Evolutionary conservation across 805 yeast species (phyloP), one percentile per base, ranked within the genome.

Genomic region (Schwanniomyces polymorphus): DNA sequence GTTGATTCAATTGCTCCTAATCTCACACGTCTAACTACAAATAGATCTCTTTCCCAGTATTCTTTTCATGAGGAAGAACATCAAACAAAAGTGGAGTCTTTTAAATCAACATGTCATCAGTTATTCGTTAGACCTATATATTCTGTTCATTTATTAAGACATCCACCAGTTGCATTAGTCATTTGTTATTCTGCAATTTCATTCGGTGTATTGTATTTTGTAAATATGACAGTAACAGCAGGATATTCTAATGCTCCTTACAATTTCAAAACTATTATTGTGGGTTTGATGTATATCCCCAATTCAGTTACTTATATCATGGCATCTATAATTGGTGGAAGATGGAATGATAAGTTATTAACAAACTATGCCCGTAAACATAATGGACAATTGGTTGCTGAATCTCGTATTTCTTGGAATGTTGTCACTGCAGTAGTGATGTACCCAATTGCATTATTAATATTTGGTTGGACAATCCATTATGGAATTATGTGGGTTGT

Each of bases 401-500:
- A 89, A 60, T 82, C 91, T 0, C 74, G 97, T 53, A 73, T 90
- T 7, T 86, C 91, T 1, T 82, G 84, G 72, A 88, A 89, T 60
- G 78, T 88, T 18, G 79, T 83, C 18, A 56, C 78, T 11, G 92
- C 95, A 0, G 84, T 86, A 4, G 60, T 76, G 0, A 55, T 83
- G 2, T 80, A 79, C 46, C 90, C 91, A 0, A 74, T 81, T 0
- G 78, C 94, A 0, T 70, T 88, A 47, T 61, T 90, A 23, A 81
- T 88, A 14, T 85, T 84, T 52, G 97, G 97, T 1, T 89, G 97
- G 97, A 79, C 91, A 44, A 74, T 88, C 17, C 79, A 85, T 44
- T 76, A 74, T 50, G 76, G 82, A 14, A 73, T 78, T 37, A 82
- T 80, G 50, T 90, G 96, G 96, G 83, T 85, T 1, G 75, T 84